Evolutionary conservation across 352 stramenopile species (phyloP).

Genomic region (Phytophthora quininea): DNA sequence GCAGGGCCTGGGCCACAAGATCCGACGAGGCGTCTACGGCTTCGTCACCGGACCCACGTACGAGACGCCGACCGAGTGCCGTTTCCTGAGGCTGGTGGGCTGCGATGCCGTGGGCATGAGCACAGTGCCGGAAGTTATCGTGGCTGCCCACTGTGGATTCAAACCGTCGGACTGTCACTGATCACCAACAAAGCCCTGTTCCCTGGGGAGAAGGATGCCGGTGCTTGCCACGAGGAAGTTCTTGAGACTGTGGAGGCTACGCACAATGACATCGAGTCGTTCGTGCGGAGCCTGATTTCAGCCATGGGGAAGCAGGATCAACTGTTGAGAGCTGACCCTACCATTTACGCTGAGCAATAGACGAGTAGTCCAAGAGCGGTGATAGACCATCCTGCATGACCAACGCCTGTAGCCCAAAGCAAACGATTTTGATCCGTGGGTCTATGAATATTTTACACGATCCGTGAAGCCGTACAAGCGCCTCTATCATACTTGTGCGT

Average conservation of each 20-base stretch:
- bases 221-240: constrained; percentile 92
- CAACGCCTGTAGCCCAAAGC: not conserved
- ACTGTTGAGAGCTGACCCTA: not conserved
- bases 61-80: constrained; percentile 95
- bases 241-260: constrained; percentile 80
- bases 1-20: constrained; percentile 81
- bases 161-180: too few species aligned
- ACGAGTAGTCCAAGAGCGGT: not conserved
- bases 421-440: not conserved
- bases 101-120: constrained; percentile 96
- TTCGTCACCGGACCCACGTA: constrained; percentile 97
- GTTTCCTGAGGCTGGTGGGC: constrained; percentile 92
- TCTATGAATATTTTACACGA: constrained; percentile 12
- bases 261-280: constrained; percentile 32
- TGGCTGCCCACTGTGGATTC: constrained; percentile 95
- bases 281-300: constrained; percentile 18
- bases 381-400: not conserved
- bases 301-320: constrained; percentile 7
- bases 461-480: not conserved
- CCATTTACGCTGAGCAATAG: too few species aligned
- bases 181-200: constrained; percentile 94
- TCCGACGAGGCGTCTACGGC: constrained; percentile 93
- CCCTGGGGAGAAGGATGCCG: constrained; percentile 66
- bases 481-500: not conserved
- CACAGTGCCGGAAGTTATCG: constrained; percentile 96